Percentiles rank a stretch among this genome's conserved stretches.
Conservation (phyloP, 345 rosid genomes). For the Salix koriyanagi region DNA sequence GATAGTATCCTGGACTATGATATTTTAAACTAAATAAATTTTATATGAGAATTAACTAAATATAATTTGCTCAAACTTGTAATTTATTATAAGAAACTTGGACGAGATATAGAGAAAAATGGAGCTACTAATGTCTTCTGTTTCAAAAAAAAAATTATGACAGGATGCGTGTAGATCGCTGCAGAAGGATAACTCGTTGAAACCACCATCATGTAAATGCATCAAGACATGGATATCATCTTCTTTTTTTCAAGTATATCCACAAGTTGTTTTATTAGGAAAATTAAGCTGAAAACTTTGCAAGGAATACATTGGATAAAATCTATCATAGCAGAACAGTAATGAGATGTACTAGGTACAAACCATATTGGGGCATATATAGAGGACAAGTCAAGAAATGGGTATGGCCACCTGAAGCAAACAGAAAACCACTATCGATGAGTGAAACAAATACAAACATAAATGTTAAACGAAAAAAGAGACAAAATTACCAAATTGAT, state of each 20-base stretch:
- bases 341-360: constrained; percentile 12
- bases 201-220: too few species aligned
- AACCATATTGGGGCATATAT: constrained; percentile 62
- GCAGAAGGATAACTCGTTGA: background rate
- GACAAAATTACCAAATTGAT: constrained; percentile 34
- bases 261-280: background rate
- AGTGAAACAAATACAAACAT: constrained; percentile 3
- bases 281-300: background rate
- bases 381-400: constrained; percentile 56
- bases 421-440: background rate
- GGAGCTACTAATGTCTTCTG: background rate
- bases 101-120: background rate
- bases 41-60: too few species aligned
- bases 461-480: background rate
- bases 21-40: background rate
- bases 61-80: too few species aligned
- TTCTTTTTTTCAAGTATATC: too few species aligned
- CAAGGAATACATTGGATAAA: constrained; percentile 3
- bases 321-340: background rate
- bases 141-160: background rate
- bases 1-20: background rate
- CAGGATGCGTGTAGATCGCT: too few species aligned
- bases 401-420: constrained; percentile 67
- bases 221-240: too few species aligned
- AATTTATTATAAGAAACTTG: background rate